Percentiles rank a stretch among this genome's conserved stretches.
Conservation (phyloP, 2,329 filamentous ascomycete genomes). For the Talaromyces funiculosus region DNA sequence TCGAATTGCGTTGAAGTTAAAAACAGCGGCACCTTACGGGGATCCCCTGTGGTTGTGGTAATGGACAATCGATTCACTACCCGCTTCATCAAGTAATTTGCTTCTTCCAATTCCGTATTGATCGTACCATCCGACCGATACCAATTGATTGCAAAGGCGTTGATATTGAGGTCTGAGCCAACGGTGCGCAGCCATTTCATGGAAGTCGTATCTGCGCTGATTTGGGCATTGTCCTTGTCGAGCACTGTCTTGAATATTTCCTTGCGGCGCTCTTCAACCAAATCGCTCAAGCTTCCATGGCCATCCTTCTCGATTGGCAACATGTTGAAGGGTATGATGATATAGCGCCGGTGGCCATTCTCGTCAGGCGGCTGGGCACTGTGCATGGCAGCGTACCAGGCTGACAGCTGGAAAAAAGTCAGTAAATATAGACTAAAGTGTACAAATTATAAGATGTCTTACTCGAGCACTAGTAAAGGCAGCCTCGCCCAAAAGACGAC, state of each 20-base stretch:
- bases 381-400: neutral
- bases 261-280: neutral
- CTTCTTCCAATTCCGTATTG: constrained; percentile 44
- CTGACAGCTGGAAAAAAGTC: neutral
- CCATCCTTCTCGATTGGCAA: neutral
- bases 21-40: neutral
- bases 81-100: constrained; percentile 45
- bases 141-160: constrained; percentile 32
- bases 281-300: too few relatives aligned
- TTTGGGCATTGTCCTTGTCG: neutral
- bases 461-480: constrained; percentile 42
- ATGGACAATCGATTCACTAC: constrained; percentile 42
- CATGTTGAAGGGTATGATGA: neutral
- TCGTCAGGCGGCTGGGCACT: too few relatives aligned
- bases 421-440: too few relatives aligned
- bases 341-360: neutral
- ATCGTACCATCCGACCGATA: constrained; percentile 33
- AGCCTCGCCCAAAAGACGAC: constrained; percentile 39
- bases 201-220: neutral
- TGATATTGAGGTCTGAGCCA: neutral
- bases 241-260: neutral
- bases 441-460: constrained; percentile 3
- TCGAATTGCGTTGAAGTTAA: neutral
- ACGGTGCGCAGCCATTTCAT: neutral
- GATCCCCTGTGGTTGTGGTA: constrained; percentile 30